Percentiles rank a stretch among this genome's conserved stretches.
These are phyloP conservation scores for Fennellomyces sp. DNA, from an alignment of 371 early-diverging fungal genomes.

Conservation along the genomic window DNA sequence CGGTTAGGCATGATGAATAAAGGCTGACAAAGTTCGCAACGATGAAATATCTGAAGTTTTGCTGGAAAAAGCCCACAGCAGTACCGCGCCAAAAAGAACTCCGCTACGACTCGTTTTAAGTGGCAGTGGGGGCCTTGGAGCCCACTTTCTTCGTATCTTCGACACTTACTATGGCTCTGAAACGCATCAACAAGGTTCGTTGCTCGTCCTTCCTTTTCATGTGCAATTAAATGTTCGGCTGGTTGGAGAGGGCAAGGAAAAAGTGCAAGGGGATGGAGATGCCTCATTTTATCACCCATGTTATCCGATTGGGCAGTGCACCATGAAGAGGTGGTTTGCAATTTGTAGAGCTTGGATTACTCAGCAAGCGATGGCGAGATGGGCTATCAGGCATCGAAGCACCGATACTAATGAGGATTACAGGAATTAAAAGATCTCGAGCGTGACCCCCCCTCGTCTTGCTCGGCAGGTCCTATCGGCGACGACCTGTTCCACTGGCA, in stretches of 20 bases:
- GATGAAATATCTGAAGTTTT: no score
- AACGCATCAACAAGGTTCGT: slow-evolving; percentile 2
- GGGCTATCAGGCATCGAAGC: no score
- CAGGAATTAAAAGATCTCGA: slow-evolving; percentile 95
- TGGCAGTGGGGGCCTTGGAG: no score
- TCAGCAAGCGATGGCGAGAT: no score
- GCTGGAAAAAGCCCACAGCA: no score
- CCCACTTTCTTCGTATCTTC: neutral
- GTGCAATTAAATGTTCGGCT: neutral
- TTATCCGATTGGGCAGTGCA: no score
- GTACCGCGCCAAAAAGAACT: neutral
- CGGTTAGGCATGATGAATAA: no score
- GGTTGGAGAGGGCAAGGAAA: neutral
- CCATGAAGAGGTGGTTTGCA: no score
- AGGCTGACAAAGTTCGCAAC: no score
- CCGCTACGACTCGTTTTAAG: no score
- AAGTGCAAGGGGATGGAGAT: slow-evolving; percentile 1
- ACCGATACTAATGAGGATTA: slow-evolving; percentile 1
- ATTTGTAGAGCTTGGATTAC: no score
- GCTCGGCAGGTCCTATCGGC: slow-evolving; percentile 92
- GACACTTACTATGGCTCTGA: neutral
- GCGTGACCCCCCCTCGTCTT: slow-evolving; percentile 93
- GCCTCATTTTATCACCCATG: neutral
- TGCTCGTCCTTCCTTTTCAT: neutral
- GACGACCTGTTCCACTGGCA: slow-evolving; percentile 94